Evolutionary conservation across 2,329 filamentous ascomycete genomes (phyloP).

Genomic region (Colletotrichum somersetense): DNA sequence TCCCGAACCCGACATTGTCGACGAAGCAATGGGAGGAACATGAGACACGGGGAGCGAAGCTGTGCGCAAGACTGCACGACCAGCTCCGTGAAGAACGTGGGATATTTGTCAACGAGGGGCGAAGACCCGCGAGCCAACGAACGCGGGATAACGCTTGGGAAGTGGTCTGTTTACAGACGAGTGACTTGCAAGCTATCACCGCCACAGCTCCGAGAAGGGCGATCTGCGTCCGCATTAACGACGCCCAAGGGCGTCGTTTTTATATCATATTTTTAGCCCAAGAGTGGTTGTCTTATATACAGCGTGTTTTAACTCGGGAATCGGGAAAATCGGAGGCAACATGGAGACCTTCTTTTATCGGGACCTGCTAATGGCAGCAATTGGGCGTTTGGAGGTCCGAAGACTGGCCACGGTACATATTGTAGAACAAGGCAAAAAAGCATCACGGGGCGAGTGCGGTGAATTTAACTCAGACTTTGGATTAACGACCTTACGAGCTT

Average conservation of each 20-base stretch:
- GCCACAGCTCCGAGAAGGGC: neutral
- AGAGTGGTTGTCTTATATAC: slow-evolving; percentile 19
- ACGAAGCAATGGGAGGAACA: slow-evolving; percentile 41
- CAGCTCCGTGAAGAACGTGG: neutral
- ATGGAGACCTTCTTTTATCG: slow-evolving; percentile 22
- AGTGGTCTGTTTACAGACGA: slow-evolving; percentile 27
- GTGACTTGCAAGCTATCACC: slow-evolving; percentile 30
- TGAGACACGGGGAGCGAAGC: neutral
- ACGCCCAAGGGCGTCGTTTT: slow-evolving; percentile 18
- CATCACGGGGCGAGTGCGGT: slow-evolving; percentile 35
- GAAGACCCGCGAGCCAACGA: neutral
- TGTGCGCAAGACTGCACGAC: neutral
- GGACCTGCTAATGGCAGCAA: slow-evolving; percentile 14
- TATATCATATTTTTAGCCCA: neutral
- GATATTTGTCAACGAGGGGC: neutral
- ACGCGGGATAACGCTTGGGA: slow-evolving; percentile 25
- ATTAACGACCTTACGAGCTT: slow-evolving; percentile 76
- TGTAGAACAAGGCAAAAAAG: slow-evolving; percentile 38
- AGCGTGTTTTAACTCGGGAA: slow-evolving; percentile 5
- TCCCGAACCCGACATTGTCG: slow-evolving; percentile 44
- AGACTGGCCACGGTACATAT: slow-evolving; percentile 26
- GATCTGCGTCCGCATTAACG: neutral
- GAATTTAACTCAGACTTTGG: slow-evolving; percentile 65
- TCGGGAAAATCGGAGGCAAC: slow-evolving; percentile 1
- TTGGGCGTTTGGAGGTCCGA: slow-evolving; percentile 31